Base-by-base conservation (phyloP, 306 rosid species). In the Adenanthera pavonina region DNA sequence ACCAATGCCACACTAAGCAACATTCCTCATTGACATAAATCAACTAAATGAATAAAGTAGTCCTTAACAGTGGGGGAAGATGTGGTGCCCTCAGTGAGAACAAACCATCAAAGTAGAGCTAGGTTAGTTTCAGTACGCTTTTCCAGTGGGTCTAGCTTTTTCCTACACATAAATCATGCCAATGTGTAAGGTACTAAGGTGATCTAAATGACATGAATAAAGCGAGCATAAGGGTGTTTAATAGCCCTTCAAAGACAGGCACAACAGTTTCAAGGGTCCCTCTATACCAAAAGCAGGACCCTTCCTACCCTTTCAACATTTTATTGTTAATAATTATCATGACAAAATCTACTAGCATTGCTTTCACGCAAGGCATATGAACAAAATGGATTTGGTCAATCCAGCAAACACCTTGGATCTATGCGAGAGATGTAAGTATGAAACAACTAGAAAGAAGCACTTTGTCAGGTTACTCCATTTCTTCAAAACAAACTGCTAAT, bases 391-490 rank as follows among this genome's bases (percentile, higher is more conserved):
- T 20, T 7, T n/a, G 34, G 19, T 56, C 43, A 62, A 62, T 62
- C 15, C 33, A 17, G 72, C 48, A 17, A 40, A 61, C 15, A 8
- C 6, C 30, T 66, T 66, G 33, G 8, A 66, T 40, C 49, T 66
- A 66, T 66, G 72, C 30, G 40, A 66, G 20, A 66, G 25, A 15
- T 17, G 17, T 34, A 38, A n/a, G 33, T 54, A 6, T n/a, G 12
- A 19, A 56, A 36, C 19, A 40, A 70, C 8, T 54, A 47, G 61
- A 38, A 66, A 19, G 62, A 78, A 46, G 41, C 59, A 68, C 54
- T 38, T 52, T 34, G 57, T 53, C 51, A 46, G 54, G 12, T 52
- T 17, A 75, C 47, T 78, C 80, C 57, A 17, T 68, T 61, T 74
- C 12, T 69, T 56, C 33, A 17, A 75, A 75, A 30, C 72, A 78